Conservation (phyloP, 441 rosid species). For the Erysimum cheiri region DNA sequence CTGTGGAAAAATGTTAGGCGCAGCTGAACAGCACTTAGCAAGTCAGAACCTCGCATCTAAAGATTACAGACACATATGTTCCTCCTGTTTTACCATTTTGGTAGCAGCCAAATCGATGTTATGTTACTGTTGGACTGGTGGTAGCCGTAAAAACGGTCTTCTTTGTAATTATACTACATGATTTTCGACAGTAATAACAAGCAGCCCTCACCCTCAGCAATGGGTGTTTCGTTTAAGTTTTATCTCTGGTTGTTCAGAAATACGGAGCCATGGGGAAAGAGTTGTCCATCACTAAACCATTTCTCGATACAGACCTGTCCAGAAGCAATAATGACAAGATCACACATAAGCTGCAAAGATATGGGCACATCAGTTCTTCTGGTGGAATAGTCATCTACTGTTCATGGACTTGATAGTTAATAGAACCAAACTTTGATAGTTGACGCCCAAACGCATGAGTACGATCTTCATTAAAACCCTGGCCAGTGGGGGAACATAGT, state of each 20-base stretch:
- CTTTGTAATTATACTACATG: not conserved
- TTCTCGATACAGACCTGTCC: conserved; percentile 94
- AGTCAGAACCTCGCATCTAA: not conserved
- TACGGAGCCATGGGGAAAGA: conserved; percentile 79
- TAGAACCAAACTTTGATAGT: conserved; percentile 74
- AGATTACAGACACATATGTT: not conserved
- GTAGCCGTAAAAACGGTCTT: not conserved
- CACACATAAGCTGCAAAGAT: conserved; percentile 89
- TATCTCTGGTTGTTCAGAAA: conserved; percentile 19
- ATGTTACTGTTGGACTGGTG: conserved; percentile 8
- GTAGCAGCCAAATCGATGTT: not conserved
- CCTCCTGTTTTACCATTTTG: conserved; percentile 18
- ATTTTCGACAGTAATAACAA: not conserved
- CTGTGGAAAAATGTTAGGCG: not conserved
- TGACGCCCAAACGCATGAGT: conserved; percentile 73
- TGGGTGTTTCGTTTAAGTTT: not conserved
- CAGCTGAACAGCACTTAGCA: not conserved
- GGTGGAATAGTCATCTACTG: conserved; percentile 67
- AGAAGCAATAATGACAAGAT: conserved; percentile 93
- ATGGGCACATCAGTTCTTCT: conserved; percentile 93
- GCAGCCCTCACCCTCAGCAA: not conserved
- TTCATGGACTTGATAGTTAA: conserved; percentile 62
- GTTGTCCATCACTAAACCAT: conserved; percentile 87
- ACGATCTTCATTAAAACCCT: conserved; percentile 60
- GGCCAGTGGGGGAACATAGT: conserved; percentile 23